A percentile compares a stretch with the other conserved stretches of the same genome.
These are phyloP conservation scores for Ophiostoma piceae DNA, from an alignment of 2,329 filamentous ascomycete species.

Conservation along the genomic window DNA sequence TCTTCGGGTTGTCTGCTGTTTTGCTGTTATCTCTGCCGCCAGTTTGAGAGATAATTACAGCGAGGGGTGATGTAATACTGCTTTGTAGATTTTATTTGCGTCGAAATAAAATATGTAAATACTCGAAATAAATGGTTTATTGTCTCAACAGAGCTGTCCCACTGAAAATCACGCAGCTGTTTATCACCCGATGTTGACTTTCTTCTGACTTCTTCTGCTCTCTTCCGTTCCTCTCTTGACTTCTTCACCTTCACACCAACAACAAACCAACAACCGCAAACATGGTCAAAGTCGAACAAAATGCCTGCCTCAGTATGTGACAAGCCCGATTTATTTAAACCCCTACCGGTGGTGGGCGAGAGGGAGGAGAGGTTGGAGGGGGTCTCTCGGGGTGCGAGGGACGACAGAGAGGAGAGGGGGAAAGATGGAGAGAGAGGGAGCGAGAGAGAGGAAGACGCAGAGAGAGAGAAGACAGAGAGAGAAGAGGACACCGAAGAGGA, in stretches of 20 bases:
- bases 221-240: neutral
- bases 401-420: neutral
- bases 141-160: conserved; percentile 10
- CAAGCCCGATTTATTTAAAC: conserved; percentile 21
- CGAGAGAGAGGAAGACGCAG: neutral
- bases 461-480: neutral
- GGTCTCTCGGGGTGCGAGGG: neutral
- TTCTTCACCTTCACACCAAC: conserved; percentile 27
- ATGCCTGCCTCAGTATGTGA: conserved; percentile 58
- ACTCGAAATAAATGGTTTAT: conserved; percentile 17
- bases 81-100: neutral
- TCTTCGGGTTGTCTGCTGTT: neutral
- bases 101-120: neutral
- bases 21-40: neutral
- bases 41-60: conserved; percentile 20
- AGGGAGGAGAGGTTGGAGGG: conserved; percentile 37
- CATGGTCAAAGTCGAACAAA: conserved; percentile 54
- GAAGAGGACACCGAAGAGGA: conserved; percentile 24
- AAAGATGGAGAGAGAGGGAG: neutral
- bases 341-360: conserved; percentile 21
- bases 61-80: conserved; percentile 14
- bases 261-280: conserved; percentile 27
- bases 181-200: conserved; percentile 10
- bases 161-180: conserved; percentile 24
- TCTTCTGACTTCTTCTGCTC: conserved; percentile 3